Evolutionary conservation across 139 green algal species (phyloP), one percentile per base, ranked within the genome.

Genomic region (Chlamydomonas asymmetrica): DNA sequence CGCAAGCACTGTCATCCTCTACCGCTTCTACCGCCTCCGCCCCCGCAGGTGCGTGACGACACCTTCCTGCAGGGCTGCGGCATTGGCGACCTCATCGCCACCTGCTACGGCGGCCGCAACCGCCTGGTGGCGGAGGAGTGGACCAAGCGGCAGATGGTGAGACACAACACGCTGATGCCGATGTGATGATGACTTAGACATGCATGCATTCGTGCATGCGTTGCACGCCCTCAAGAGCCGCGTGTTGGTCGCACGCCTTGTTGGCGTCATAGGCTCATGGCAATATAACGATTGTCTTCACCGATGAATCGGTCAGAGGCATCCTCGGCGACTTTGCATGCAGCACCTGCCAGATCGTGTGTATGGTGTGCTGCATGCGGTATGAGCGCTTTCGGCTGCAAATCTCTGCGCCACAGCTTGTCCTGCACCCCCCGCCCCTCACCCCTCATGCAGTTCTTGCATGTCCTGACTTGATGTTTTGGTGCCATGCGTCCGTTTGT

Each of bases 81-180:
- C 4, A 54, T 96, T 37, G 88, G 85, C 0, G 91, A 95, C 78
- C 85, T 96, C 40, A 85, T 95, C 25, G 89, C 88, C 49, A 92
- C 90, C 27, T 94, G 90, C 83, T 92, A 90, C 43, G 90, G 90
- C 20, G 91, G 91, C 32, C 76, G 91, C 34, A 95, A 95, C 82
- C 64, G 87, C 13, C 78, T 82, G 32, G 90, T 94, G 65, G 85
- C 90, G 0, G 66, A 83, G 66, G 87, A 61, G 18, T 93, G 64
- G 63, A 81, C 81, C 56, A 71, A 69, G 57, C 29, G 34, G 25
- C 63, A 68, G 41, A n/a, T 74, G 73, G 76, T 66, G 65, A 41
- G 27, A 48, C 23, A 60, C 27, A 29, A 35, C 22, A 9, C 0
- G 57, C 5, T 29, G 18, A 31, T 27, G 39, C 39, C 27, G 27